These are phyloP conservation scores for Syzygium aqueum DNA, from an alignment of 345 rosid species.

Conservation along the genomic window DNA sequence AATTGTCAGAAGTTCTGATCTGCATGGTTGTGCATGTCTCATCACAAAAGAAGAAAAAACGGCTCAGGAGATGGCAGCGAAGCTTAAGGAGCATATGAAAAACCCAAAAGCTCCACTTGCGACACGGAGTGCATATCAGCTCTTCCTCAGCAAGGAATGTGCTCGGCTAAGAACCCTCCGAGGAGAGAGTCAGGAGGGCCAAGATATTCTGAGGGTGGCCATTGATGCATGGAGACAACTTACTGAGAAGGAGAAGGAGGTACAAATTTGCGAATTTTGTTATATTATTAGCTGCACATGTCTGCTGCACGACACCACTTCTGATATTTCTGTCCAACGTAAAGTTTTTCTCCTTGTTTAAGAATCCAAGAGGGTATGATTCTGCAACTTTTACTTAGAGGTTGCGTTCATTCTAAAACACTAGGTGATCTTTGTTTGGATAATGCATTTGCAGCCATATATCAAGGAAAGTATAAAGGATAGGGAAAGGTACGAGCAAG, in stretches of 20 bases:
- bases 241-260: background rate
- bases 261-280: background rate
- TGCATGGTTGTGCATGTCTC: background rate
- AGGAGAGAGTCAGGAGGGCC: background rate
- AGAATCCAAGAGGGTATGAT: background rate
- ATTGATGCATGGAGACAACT: constrained; percentile 5
- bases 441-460: constrained; percentile 1
- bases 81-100: background rate
- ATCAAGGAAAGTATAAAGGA: background rate
- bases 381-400: background rate
- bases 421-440: background rate
- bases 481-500: background rate
- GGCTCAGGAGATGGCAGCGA: background rate
- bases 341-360: background rate
- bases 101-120: background rate
- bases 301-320: background rate
- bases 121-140: background rate
- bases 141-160: constrained; percentile 7
- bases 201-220: background rate
- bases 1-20: background rate
- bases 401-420: background rate
- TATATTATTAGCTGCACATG: background rate
- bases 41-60: background rate
- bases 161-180: background rate
- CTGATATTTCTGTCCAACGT: background rate